Conservation (phyloP, 1,284 basidiomycete genomes). For the Tilletia setariae region DNA sequence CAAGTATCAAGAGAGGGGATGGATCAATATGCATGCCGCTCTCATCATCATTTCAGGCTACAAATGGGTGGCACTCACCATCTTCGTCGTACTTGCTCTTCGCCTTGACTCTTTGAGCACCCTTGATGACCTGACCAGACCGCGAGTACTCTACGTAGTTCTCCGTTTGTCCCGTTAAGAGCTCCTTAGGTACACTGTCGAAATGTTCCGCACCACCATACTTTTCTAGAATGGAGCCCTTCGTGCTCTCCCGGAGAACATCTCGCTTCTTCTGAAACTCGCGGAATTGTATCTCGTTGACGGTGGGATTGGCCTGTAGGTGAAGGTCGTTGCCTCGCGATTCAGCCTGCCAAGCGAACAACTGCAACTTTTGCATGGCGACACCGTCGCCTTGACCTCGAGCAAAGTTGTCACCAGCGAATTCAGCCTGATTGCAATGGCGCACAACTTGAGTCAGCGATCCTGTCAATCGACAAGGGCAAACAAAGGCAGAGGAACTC, state of each 20-base stretch:
- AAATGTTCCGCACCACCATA: conserved; percentile 95
- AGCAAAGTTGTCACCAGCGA: conserved; percentile 94
- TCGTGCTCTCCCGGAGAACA: conserved; percentile 77
- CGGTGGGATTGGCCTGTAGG: conserved; percentile 92
- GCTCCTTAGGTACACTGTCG: conserved; percentile 78
- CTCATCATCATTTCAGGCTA: neutral
- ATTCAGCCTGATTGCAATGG: conserved; percentile 61
- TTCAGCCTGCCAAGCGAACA: conserved; percentile 96
- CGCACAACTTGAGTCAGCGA: conserved; percentile 56
- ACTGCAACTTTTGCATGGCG: conserved; percentile 82
- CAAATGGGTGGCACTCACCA: conserved; percentile 58
- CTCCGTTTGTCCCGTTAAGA: conserved; percentile 89
- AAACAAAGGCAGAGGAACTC: neutral
- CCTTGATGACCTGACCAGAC: conserved; percentile 84
- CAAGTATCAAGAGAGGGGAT: conserved; percentile 50
- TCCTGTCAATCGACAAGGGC: neutral
- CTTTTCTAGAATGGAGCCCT: conserved; percentile 61
- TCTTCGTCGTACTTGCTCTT: conserved; percentile 92
- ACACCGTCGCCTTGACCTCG: conserved; percentile 85
- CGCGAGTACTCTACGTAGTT: conserved; percentile 96
- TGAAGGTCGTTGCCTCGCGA: conserved; percentile 90
- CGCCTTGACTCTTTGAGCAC: conserved; percentile 78
- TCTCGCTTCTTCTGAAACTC: conserved; percentile 92
- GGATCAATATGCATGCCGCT: conserved; percentile 18
- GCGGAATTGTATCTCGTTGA: conserved; percentile 78